Evolutionary conservation across 1,139 yeast species (phyloP).

Genomic region (Geotrichum macrosporum): DNA sequence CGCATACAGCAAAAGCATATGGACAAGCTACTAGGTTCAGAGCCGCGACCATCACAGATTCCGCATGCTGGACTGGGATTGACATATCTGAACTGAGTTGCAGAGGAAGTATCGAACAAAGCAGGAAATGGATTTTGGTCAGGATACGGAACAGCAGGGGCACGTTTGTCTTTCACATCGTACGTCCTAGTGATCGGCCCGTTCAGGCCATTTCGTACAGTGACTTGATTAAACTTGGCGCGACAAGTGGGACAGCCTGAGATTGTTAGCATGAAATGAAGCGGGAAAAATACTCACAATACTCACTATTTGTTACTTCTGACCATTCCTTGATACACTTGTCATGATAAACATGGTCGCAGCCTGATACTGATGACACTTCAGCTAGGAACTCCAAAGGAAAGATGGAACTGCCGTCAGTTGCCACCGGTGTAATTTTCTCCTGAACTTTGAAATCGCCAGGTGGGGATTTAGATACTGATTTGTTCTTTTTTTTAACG

Average conservation of each 20-base stretch:
- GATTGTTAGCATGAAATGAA: constrained; percentile 5
- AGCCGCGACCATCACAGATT: too few relatives aligned
- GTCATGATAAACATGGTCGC: constrained; percentile 48
- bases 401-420: neutral
- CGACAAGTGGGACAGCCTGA: constrained; percentile 53
- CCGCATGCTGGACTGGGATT: too few relatives aligned
- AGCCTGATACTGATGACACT: constrained; percentile 30
- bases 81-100: too few relatives aligned
- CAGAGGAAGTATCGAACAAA: too few relatives aligned
- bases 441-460: neutral
- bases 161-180: constrained; percentile 16
- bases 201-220: constrained; percentile 23
- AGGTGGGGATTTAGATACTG: neutral
- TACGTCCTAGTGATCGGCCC: constrained; percentile 23
- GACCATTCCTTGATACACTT: constrained; percentile 50
- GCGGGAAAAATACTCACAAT: neutral
- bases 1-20: constrained; percentile 15
- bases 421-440: neutral
- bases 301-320: constrained; percentile 45
- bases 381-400: constrained; percentile 22
- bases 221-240: constrained; percentile 31
- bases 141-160: constrained; percentile 21
- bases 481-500: neutral
- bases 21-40: too few relatives aligned
- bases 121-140: too few relatives aligned